Percentiles rank a stretch among this genome's conserved stretches.
Evolutionary conservation across 345 rosid genomes (phyloP).

Genomic region (Lepidium africanum): DNA sequence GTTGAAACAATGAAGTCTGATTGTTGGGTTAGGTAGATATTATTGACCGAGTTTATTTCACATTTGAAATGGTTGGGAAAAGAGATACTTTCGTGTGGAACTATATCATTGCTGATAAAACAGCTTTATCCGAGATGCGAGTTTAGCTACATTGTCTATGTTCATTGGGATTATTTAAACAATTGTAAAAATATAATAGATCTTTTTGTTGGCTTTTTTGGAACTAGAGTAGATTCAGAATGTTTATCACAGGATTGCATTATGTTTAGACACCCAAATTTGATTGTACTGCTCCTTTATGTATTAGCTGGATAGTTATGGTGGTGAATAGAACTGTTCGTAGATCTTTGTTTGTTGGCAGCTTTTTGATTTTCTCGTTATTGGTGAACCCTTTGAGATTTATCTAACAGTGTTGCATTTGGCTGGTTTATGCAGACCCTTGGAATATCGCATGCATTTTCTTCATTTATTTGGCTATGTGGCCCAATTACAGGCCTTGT

Average conservation of each 20-base stretch:
- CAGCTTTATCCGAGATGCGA: not conserved
- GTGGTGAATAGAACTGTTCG: too few species aligned
- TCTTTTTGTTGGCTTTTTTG: not conserved
- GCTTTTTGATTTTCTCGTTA: too few species aligned
- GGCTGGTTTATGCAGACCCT: slow-evolving; percentile 70
- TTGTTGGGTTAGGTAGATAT: not conserved
- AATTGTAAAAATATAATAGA: not conserved
- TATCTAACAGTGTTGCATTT: slow-evolving; percentile 19
- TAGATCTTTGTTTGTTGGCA: too few species aligned
- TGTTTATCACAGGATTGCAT: not conserved
- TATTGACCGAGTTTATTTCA: not conserved
- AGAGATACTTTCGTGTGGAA: not conserved
- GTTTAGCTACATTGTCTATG: not conserved
- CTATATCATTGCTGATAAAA: not conserved
- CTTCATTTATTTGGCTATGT: slow-evolving; percentile 97
- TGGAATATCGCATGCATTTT: slow-evolving; percentile 87
- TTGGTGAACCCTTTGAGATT: slow-evolving; percentile 13
- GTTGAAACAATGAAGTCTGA: not conserved
- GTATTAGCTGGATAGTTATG: too few species aligned
- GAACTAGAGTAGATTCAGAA: not conserved
- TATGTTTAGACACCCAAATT: not conserved
- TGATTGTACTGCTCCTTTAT: too few species aligned
- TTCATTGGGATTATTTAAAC: not conserved
- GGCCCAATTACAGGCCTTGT: slow-evolving; percentile 98
- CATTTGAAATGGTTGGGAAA: not conserved